Conservation (phyloP, 179 eudicot species). For the Nepenthes alata region DNA sequence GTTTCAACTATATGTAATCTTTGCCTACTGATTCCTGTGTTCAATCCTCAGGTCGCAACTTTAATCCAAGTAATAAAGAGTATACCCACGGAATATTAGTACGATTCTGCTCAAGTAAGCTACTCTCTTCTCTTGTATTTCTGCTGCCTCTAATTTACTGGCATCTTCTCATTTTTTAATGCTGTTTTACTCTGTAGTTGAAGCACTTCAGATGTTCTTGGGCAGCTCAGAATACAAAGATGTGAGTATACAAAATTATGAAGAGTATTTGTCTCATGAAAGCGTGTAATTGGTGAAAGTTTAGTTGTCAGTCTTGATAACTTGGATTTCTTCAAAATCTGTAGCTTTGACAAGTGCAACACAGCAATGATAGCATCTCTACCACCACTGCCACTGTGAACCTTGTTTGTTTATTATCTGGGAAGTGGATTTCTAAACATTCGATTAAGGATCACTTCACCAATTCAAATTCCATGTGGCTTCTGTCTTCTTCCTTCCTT, state of each 20-base stretch:
- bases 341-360: not conserved
- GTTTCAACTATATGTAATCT: not conserved
- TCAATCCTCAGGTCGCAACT: constrained; percentile 42
- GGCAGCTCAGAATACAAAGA: constrained; percentile 57
- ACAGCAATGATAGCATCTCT: not conserved
- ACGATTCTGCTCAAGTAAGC: constrained; percentile 72
- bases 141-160: constrained; percentile 1
- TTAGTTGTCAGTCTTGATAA: too few relatives aligned
- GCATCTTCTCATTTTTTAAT: not conserved
- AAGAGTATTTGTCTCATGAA: not conserved
- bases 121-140: constrained; percentile 6
- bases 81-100: constrained; percentile 57
- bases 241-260: constrained; percentile 27
- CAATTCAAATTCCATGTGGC: too few relatives aligned
- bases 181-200: constrained; percentile 34
- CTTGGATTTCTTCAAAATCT: not conserved
- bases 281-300: not conserved
- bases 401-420: too few relatives aligned
- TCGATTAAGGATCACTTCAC: too few relatives aligned
- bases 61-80: constrained; percentile 31
- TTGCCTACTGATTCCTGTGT: constrained; percentile 3
- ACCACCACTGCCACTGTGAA: too few relatives aligned
- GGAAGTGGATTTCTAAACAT: too few relatives aligned
- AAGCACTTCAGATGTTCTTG: constrained; percentile 61
- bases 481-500: too few relatives aligned